Evolutionary conservation across 1,284 basidiomycete species (phyloP), one percentile per base, ranked within the genome.

Genomic region (Peniophora sp.): DNA sequence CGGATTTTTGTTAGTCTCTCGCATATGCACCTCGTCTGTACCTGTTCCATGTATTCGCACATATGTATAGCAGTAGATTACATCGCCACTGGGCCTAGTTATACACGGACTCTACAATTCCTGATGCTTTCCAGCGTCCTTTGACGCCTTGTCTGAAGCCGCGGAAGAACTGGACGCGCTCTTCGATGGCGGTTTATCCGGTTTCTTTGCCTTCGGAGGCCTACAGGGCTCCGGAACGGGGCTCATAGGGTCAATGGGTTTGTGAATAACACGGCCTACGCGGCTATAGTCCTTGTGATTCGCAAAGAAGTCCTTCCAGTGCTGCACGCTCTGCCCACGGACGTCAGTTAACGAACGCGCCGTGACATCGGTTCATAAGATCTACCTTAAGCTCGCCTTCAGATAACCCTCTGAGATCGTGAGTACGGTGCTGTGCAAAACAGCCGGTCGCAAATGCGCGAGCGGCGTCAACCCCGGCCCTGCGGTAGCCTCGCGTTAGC

Each of bases 401-500:
- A 36, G 71, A 76, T 57, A 97, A 67, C 11, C 88, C 95, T 54
- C 94, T 81, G 52, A 88, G 70, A 69, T 97, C 94, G 69, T 97
- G 88, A 36, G 93, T 97, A 45, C 83, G 78, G 68, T 97, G 94
- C 12, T 79, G 78, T 61, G 84, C 75, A 73, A 97, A 97, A 67
- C 94, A 97, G 3, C 93, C 93, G 1, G 95, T 97, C 32, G 81
- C 89, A 68, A 91, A 97, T 0, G 93, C 88, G 58, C 94, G 74
- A 24, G 90, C 88, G 12, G 91, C 92, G 65, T 97, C 94, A 51
- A 77, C 69, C 9, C 94, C 94, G 51, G 90, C 84, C 73, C 92
- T 93, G 61, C 22, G 37, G 41, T 11, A 36, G 17, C 14, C n/a
- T 9, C 18, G 17, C 14, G 14, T 27, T 41, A 50, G 52, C 32